phyloP scores from a whole-genome alignment of 108 stramenopile species.

The Schizochytrium sp. region DNA sequence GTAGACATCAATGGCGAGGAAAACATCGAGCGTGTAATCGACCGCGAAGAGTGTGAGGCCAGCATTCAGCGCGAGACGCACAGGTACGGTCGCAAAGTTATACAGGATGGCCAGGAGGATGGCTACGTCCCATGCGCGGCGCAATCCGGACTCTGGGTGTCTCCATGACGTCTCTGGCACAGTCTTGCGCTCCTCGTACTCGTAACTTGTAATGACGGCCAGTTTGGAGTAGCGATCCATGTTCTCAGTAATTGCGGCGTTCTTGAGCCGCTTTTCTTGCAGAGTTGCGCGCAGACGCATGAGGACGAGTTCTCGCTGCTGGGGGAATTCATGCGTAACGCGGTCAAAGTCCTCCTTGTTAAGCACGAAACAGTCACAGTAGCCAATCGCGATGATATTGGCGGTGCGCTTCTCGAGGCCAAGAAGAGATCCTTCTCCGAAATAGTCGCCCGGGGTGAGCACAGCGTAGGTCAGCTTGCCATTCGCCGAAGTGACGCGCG shows the following conservation, averaged over 20 bases:
- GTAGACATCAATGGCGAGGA: constrained; percentile 35
- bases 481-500: constrained; percentile 23
- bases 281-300: not conserved
- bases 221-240: constrained; percentile 28
- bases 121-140: constrained; percentile 34
- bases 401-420: constrained; percentile 27
- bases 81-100: constrained; percentile 42
- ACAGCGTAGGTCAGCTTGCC: constrained; percentile 23
- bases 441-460: constrained; percentile 41
- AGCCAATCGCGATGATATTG: constrained; percentile 37
- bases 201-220: not conserved
- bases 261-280: constrained; percentile 9
- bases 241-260: constrained; percentile 25
- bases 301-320: not conserved
- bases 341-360: constrained; percentile 41
- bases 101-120: constrained; percentile 34
- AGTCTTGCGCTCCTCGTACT: constrained; percentile 12
- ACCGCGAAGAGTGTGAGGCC: not conserved
- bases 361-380: constrained; percentile 46
- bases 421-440: constrained; percentile 47
- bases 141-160: constrained; percentile 26
- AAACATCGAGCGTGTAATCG: constrained; percentile 42
- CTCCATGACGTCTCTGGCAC: not conserved
- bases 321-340: not conserved
- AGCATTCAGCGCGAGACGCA: constrained; percentile 32